Evolutionary conservation across 1,139 yeast genomes (phyloP).

Genomic region (Blastobotrys ciferrii): DNA sequence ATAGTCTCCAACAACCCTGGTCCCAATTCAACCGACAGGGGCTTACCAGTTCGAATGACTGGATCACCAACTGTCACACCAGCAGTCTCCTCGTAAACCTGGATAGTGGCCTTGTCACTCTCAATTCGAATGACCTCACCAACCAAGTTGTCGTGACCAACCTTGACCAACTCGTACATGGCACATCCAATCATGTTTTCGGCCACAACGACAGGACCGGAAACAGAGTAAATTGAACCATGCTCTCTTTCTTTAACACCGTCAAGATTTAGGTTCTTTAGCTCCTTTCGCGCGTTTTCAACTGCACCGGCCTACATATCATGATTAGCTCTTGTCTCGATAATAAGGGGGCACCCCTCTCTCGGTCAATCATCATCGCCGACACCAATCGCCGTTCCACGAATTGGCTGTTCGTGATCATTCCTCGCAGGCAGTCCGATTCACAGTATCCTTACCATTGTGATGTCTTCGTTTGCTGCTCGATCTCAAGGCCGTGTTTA

Average conservation of each 20-base stretch:
- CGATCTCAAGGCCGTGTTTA: background rate
- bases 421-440: background rate
- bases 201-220: constrained; percentile 97
- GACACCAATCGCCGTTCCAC: background rate
- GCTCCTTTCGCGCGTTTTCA: constrained; percentile 94
- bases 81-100: constrained; percentile 98
- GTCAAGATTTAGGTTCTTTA: constrained; percentile 79
- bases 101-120: constrained; percentile 95
- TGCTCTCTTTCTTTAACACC: constrained; percentile 72
- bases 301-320: constrained; percentile 84
- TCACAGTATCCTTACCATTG: background rate
- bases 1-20: constrained; percentile 99
- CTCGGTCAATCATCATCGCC: background rate
- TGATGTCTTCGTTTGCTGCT: background rate
- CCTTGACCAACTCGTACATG: constrained; percentile 95
- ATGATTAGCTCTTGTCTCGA: background rate
- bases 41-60: constrained; percentile 95
- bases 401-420: background rate
- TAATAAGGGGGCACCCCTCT: background rate
- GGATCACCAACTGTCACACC: constrained; percentile 99
- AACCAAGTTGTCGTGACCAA: constrained; percentile 93
- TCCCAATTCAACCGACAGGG: constrained; percentile 95
- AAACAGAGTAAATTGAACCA: constrained; percentile 84
- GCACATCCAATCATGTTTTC: constrained; percentile 99
- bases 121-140: constrained; percentile 98